These are phyloP conservation scores for Stagonosporopsis tanaceti DNA, from an alignment of 2,329 filamentous ascomycete species.

Conservation along the genomic window DNA sequence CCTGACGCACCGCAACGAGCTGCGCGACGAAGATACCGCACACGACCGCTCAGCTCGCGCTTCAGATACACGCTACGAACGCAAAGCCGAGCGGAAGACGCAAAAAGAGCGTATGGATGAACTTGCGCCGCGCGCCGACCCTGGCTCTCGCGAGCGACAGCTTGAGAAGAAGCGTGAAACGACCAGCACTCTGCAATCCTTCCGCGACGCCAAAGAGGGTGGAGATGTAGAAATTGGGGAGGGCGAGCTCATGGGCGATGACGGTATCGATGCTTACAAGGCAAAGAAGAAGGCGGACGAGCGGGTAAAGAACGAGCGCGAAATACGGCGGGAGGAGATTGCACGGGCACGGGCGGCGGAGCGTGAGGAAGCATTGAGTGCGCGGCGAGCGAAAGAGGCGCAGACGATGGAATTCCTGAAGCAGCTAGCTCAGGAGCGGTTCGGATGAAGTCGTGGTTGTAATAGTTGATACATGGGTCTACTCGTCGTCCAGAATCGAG, in stretches of 20 bases:
- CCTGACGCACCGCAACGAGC: slow-evolving; percentile 69
- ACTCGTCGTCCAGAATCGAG: slow-evolving; percentile 90
- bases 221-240: slow-evolving; percentile 73
- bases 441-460: slow-evolving; percentile 31
- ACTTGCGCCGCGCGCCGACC: slow-evolving; percentile 79
- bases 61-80: slow-evolving; percentile 66
- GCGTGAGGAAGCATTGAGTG: slow-evolving; percentile 76
- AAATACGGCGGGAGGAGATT: slow-evolving; percentile 83
- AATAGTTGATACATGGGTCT: neutral
- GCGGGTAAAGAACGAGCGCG: slow-evolving; percentile 80
- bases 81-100: slow-evolving; percentile 68
- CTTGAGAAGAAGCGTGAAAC: slow-evolving; percentile 84
- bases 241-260: slow-evolving; percentile 78
- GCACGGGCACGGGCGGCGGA: slow-evolving; percentile 77
- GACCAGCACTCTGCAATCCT: slow-evolving; percentile 76
- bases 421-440: slow-evolving; percentile 79
- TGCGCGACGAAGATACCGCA: slow-evolving; percentile 63
- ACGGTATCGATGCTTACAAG: slow-evolving; percentile 71
- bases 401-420: slow-evolving; percentile 83
- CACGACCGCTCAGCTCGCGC: slow-evolving; percentile 57
- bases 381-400: slow-evolving; percentile 79
- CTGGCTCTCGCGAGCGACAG: slow-evolving; percentile 81
- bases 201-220: slow-evolving; percentile 71
- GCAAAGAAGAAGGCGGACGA: slow-evolving; percentile 70
- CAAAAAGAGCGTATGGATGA: slow-evolving; percentile 82